Evolutionary conservation across 2,329 filamentous ascomycete genomes (phyloP).

Genomic region (Davidsoniella eucalypti): DNA sequence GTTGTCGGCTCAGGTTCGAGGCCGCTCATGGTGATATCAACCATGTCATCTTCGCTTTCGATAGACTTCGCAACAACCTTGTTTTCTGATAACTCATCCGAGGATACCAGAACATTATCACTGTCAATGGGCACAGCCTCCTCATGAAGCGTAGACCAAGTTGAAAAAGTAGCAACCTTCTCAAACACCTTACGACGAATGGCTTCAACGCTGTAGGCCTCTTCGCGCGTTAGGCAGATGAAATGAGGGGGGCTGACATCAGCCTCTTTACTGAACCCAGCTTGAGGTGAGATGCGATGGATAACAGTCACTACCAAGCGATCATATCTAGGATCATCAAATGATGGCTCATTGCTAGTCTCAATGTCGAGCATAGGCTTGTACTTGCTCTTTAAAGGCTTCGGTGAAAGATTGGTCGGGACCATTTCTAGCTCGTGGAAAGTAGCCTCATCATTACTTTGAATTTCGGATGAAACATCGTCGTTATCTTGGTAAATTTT

Average conservation of each 20-base stretch:
- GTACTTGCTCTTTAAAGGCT: slow-evolving; percentile 28
- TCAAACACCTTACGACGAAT: slow-evolving; percentile 69
- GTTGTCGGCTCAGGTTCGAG: slow-evolving; percentile 3
- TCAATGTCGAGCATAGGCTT: slow-evolving; percentile 34
- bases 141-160: slow-evolving; percentile 44
- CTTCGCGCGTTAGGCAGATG: slow-evolving; percentile 58
- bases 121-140: slow-evolving; percentile 21
- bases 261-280: slow-evolving; percentile 8
- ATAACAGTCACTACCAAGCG: slow-evolving; percentile 55
- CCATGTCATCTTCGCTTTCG: slow-evolving; percentile 76
- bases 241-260: slow-evolving; percentile 41
- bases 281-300: slow-evolving; percentile 32
- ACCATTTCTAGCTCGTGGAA: slow-evolving; percentile 60
- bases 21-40: slow-evolving; percentile 68
- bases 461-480: slow-evolving; percentile 57
- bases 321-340: slow-evolving; percentile 46
- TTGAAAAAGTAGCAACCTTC: slow-evolving; percentile 62
- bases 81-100: slow-evolving; percentile 35
- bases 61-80: slow-evolving; percentile 65
- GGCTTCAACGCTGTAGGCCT: slow-evolving; percentile 47
- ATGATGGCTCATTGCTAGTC: slow-evolving; percentile 29
- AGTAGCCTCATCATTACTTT: slow-evolving; percentile 46
- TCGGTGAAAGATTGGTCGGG: slow-evolving; percentile 57
- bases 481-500: slow-evolving; percentile 59
- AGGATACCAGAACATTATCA: slow-evolving; percentile 15